phyloP scores from a whole-genome alignment of 352 stramenopile species.

The Stramenopiles sp. region DNA sequence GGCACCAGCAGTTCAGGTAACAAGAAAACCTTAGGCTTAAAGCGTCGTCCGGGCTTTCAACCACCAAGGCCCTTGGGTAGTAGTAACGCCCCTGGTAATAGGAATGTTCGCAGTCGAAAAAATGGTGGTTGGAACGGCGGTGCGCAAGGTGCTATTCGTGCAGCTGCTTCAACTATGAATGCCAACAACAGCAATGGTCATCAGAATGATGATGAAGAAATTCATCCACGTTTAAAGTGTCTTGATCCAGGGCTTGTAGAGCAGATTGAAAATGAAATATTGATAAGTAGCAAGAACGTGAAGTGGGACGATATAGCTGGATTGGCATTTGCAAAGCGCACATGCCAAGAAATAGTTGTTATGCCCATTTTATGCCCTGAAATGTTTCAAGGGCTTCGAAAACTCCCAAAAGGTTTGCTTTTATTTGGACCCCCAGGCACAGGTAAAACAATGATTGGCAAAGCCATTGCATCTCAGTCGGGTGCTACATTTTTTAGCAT shows the following conservation, averaged over 20 bases:
- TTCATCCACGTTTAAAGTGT: conserved; percentile 74
- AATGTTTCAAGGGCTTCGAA: conserved; percentile 83
- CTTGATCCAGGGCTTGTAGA: conserved; percentile 82
- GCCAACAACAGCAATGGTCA: neutral
- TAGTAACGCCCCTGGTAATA: neutral
- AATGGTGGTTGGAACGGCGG: neutral
- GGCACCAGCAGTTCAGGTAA: too few relatives aligned
- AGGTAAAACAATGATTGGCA: conserved; percentile 94
- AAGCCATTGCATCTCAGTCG: conserved; percentile 92
- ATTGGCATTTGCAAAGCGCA: conserved; percentile 87
- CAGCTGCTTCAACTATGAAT: neutral
- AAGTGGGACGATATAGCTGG: conserved; percentile 96
- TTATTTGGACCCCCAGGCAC: conserved; percentile 82
- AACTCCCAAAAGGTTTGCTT: conserved; percentile 74
- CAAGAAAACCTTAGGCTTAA: neutral
- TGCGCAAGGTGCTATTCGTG: neutral
- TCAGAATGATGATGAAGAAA: conserved; percentile 34
- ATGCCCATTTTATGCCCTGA: conserved; percentile 92
- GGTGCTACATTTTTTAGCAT: conserved; percentile 98
- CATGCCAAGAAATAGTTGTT: conserved; percentile 91
- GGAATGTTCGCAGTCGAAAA: neutral
- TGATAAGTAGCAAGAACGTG: conserved; percentile 68
- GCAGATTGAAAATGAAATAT: conserved; percentile 91
- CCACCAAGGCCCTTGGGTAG: neutral
- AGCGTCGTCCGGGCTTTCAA: neutral